phyloP scores from a whole-genome alignment of 495 filamentous ascomycete genomes.

The Talaromyces stipitatus region DNA sequence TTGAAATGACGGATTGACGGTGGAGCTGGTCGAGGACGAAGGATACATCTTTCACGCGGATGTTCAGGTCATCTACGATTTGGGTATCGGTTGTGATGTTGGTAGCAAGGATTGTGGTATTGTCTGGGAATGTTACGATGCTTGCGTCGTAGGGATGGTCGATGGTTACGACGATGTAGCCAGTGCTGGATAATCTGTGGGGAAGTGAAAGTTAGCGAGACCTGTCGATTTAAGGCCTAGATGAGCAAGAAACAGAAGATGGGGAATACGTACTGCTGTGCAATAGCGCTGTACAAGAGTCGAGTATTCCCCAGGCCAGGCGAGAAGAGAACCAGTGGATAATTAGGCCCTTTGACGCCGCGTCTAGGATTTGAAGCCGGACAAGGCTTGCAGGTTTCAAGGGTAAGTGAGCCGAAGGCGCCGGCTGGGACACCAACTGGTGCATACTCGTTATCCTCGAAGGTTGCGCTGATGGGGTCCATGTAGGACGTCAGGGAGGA shows the following conservation, averaged over 20 bases:
- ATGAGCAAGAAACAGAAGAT: too few relatives aligned
- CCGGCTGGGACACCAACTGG: too few relatives aligned
- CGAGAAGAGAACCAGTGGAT: constrained; percentile 29
- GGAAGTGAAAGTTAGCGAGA: too few relatives aligned
- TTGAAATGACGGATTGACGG: constrained; percentile 9
- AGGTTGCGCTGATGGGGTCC: too few relatives aligned
- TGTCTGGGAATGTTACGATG: constrained; percentile 44
- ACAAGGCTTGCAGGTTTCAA: constrained; percentile 6
- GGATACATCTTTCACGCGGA: constrained; percentile 24
- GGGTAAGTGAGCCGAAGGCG: constrained; percentile 13
- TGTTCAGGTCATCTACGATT: constrained; percentile 9
- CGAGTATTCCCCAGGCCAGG: constrained; percentile 23
- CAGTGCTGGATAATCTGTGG: constrained; percentile 30
- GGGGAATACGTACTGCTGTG: constrained; percentile 14
- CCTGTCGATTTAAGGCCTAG: too few relatives aligned
- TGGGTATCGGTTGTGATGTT: constrained; percentile 8
- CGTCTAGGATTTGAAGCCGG: background rate
- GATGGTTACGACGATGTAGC: constrained; percentile 38
- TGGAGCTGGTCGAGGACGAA: constrained; percentile 28
- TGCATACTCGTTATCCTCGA: too few relatives aligned
- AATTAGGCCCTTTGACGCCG: constrained; percentile 6
- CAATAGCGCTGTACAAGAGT: constrained; percentile 30
- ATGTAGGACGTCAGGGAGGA: constrained; percentile 3
- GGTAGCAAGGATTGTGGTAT: constrained; percentile 14
- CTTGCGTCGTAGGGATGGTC: constrained; percentile 43